phyloP scores from a whole-genome alignment of 768 basidiomycete species.

The Daedaleopsis nitida region DNA sequence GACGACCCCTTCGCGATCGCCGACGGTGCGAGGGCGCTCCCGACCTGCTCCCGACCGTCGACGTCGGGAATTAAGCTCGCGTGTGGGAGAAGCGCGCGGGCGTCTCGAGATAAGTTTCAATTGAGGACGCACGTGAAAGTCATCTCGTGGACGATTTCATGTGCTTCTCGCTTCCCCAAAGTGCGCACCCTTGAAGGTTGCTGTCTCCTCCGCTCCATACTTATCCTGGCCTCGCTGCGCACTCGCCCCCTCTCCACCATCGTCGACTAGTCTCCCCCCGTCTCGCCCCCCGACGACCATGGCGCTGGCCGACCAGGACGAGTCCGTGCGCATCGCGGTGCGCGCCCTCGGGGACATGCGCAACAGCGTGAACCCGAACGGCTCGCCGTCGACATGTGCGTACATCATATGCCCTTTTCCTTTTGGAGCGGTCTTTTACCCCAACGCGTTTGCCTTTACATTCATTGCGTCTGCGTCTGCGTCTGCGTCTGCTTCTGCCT shows the following conservation, averaged over 20 bases:
- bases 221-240: neutral
- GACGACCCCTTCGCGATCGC: too few relatives aligned
- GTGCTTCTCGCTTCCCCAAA: slow-evolving; percentile 10
- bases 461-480: neutral
- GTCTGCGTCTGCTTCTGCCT: slow-evolving; percentile 3
- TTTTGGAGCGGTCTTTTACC: neutral
- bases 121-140: slow-evolving; percentile 18
- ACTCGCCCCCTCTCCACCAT: neutral
- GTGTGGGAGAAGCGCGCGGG: neutral
- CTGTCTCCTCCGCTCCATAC: neutral
- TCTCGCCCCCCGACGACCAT: neutral
- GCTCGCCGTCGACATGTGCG: slow-evolving; percentile 30
- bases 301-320: slow-evolving; percentile 59
- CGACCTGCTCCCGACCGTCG: too few relatives aligned
- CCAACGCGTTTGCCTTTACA: neutral
- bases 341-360: slow-evolving; percentile 80
- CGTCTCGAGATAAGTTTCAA: slow-evolving; percentile 19
- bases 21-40: neutral
- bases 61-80: neutral
- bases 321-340: slow-evolving; percentile 79
- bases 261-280: neutral
- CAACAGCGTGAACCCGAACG: slow-evolving; percentile 38
- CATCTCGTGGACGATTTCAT: slow-evolving; percentile 14
- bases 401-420: neutral
- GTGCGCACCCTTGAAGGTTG: neutral